Base-by-base conservation (phyloP, 2,329 filamentous ascomycete species). In the Arthrobotrys sinensis region DNA sequence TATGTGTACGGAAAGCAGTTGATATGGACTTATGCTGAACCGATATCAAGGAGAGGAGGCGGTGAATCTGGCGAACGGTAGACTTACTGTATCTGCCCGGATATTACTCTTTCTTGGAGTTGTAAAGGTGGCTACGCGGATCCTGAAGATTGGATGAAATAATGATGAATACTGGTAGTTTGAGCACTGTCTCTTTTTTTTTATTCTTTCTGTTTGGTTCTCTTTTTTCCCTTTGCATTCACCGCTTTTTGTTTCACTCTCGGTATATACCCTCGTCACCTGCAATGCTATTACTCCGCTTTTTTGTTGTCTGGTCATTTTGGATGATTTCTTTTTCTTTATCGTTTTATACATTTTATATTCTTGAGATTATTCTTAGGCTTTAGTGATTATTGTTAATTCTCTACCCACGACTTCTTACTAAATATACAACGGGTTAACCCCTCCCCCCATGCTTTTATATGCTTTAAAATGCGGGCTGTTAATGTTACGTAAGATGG, bases 51-150 rank as follows among this genome's bases (percentile, higher is more conserved):
- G 10, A 21, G 52, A n/a, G 28, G 19, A n/a, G 6, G 36, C 6
- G 40, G 7, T 8, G 36, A 12, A 60, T n/a, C 36, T 43, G 21
- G 28, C 14, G n/a, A 36, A 24, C 12, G 40, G 60, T 34, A 53
- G 63, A 53, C 32, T 28, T 16, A 38, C 24, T 43, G 11, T 60
- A 43, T 43, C 55, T 60, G 36, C 55, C 36, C 28, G 36, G 36
- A 28, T 28, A 16, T 28, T 34, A 36, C 32, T 40, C 53, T 64
- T 45, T 36, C 46, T 48, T 57, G 57, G 66, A 77, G 72, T 77
- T 77, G 65, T 77, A 70, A 48, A 69, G 21, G 48, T 60, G 72
- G 57, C 48, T 60, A 16, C n/a, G 16, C 7, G 46, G 16, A 36
- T 5, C 10, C 32, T 38, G 43, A 65, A 66, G 66, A 77, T 70